Conservation (phyloP, 768 basidiomycete genomes). For the Rhizopogon vulgaris region DNA sequence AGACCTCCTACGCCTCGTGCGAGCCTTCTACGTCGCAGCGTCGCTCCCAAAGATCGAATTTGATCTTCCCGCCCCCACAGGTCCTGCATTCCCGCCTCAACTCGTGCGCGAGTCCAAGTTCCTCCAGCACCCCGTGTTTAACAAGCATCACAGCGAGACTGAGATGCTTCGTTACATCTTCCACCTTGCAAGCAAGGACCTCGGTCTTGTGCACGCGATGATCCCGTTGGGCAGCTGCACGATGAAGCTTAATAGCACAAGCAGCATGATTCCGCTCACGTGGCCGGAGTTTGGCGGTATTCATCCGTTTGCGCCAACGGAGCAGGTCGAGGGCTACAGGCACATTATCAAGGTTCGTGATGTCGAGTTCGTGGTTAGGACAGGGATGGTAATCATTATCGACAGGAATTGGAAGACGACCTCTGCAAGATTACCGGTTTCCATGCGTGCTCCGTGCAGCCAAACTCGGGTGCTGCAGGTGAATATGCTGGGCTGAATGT, state of each 20-base stretch:
- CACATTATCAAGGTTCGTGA: slow-evolving; percentile 64
- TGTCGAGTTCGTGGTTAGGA: neutral
- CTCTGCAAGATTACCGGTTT: slow-evolving; percentile 96
- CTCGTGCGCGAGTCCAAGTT: slow-evolving; percentile 62
- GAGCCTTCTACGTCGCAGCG: slow-evolving; percentile 71
- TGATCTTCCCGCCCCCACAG: slow-evolving; percentile 37
- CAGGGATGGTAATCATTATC: slow-evolving; percentile 6
- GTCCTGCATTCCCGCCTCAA: slow-evolving; percentile 41
- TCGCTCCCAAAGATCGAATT: slow-evolving; percentile 42
- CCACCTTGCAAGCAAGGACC: slow-evolving; percentile 90
- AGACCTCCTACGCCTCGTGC: slow-evolving; percentile 72
- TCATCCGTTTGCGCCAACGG: slow-evolving; percentile 88
- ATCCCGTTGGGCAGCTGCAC: slow-evolving; percentile 94
- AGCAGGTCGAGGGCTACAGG: slow-evolving; percentile 87
- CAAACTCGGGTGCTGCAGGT: slow-evolving; percentile 97
- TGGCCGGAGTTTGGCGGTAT: slow-evolving; percentile 88
- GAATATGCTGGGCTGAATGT: slow-evolving; percentile 96
- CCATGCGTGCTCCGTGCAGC: slow-evolving; percentile 92
- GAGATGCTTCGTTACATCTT: slow-evolving; percentile 97
- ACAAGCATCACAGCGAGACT: slow-evolving; percentile 95
- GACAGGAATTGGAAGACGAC: slow-evolving; percentile 86
- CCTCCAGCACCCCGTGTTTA: slow-evolving; percentile 88
- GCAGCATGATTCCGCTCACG: slow-evolving; percentile 94
- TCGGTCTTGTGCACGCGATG: slow-evolving; percentile 93
- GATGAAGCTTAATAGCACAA: slow-evolving; percentile 98